These are phyloP conservation scores for Leccinum rimulosum DNA, from an alignment of 768 basidiomycete species.

Conservation along the genomic window DNA sequence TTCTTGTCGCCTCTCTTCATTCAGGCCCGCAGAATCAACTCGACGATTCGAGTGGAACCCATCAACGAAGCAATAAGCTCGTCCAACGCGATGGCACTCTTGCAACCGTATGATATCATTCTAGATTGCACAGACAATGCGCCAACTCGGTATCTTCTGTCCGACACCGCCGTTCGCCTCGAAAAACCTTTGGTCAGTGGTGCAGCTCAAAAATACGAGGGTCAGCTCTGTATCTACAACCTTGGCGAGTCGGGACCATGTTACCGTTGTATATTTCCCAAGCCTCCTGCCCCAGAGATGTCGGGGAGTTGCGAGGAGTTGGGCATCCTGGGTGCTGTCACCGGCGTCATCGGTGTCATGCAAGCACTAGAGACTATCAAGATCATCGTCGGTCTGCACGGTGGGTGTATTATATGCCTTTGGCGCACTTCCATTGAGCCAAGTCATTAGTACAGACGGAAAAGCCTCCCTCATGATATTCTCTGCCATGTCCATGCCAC, in stretches of 20 bases:
- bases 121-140: constrained; percentile 96
- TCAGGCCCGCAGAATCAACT: constrained; percentile 63
- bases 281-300: constrained; percentile 61
- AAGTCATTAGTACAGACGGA: constrained; percentile 40
- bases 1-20: too few species aligned
- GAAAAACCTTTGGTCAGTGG: constrained; percentile 87
- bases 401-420: constrained; percentile 34
- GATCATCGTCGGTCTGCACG: constrained; percentile 64
- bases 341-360: constrained; percentile 84
- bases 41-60: constrained; percentile 57
- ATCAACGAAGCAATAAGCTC: constrained; percentile 53
- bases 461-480: constrained; percentile 69
- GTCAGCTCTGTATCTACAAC: constrained; percentile 79
- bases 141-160: constrained; percentile 88
- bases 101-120: constrained; percentile 68
- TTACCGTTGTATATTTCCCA: constrained; percentile 92
- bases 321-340: constrained; percentile 86
- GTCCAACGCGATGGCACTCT: constrained; percentile 60
- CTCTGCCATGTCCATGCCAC: constrained; percentile 63
- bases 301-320: constrained; percentile 83
- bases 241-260: constrained; percentile 73
- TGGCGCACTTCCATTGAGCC: constrained; percentile 1
- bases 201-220: constrained; percentile 84
- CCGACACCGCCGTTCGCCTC: constrained; percentile 76
- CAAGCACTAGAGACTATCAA: constrained; percentile 91